Conservation (phyloP, 2,329 filamentous ascomycete genomes). For the Helotiales sp. region DNA sequence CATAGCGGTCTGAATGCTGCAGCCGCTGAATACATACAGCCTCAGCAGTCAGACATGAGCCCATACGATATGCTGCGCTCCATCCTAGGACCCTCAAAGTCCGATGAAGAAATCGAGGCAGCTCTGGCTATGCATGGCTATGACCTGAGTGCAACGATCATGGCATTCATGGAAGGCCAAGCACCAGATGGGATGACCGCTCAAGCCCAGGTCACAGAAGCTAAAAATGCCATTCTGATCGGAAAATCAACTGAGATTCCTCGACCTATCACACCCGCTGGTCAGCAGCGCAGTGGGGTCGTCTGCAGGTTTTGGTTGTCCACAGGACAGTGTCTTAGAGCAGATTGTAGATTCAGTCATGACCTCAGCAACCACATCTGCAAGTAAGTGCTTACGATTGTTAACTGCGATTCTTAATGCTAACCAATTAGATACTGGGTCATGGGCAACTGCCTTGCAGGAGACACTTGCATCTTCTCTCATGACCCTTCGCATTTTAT, state of each 20-base stretch:
- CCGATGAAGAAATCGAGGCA: slow-evolving; percentile 93
- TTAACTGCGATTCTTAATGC: slow-evolving; percentile 11
- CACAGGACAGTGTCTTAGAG: slow-evolving; percentile 90
- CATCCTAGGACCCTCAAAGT: slow-evolving; percentile 83
- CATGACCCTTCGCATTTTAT: slow-evolving; percentile 89
- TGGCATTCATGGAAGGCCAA: slow-evolving; percentile 79
- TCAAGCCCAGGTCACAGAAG: slow-evolving; percentile 50
- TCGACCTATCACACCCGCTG: slow-evolving; percentile 73
- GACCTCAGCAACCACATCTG: slow-evolving; percentile 94
- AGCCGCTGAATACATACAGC: slow-evolving; percentile 74
- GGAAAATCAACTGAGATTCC: slow-evolving; percentile 83
- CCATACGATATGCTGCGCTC: slow-evolving; percentile 97
- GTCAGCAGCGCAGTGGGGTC: slow-evolving; percentile 77
- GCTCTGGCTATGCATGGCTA: slow-evolving; percentile 87
- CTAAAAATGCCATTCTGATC: slow-evolving; percentile 70
- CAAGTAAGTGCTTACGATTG: slow-evolving; percentile 67
- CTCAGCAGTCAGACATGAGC: slow-evolving; percentile 82
- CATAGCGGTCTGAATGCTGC: slow-evolving; percentile 74
- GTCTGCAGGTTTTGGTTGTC: slow-evolving; percentile 98
- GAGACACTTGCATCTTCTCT: slow-evolving; percentile 93
- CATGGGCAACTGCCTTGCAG: slow-evolving; percentile 91
- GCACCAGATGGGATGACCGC: slow-evolving; percentile 45
- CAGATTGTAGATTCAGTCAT: slow-evolving; percentile 96
- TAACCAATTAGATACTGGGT: slow-evolving; percentile 76
- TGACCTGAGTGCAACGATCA: slow-evolving; percentile 89